Evolutionary conservation across 805 yeast genomes (phyloP), one percentile per base, ranked within the genome.

Genomic region (Saturnispora kantuleensis): DNA sequence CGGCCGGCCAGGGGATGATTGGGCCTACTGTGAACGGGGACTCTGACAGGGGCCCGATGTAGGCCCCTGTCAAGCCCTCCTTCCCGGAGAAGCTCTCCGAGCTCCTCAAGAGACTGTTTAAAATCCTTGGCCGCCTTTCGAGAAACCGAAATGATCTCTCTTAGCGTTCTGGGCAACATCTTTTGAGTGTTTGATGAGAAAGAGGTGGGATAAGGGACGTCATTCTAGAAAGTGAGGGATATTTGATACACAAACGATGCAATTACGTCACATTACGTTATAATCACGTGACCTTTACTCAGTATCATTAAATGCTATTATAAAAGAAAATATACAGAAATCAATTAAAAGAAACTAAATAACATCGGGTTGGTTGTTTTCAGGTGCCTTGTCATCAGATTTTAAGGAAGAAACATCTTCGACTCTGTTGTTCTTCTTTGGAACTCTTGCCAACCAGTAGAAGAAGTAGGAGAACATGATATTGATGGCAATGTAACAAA

Each of bases 361-460:
- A 31, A 42, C 49, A 21, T 51, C 54, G 7, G 54, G 47, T 17
- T 41, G 42, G 16, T 48, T 40, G 15, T 17, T 26, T 8, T 9
- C 45, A 3, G 55, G 53, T 4, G 35, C 34, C 11, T 44, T 41
- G 40, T 51, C 52, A 12, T 31, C 40, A 21, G 56, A 52, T 44
- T 54, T 52, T 32, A 54, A 48, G 5, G 52, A 30, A 10, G 56
- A 46, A 33, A 54, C 49, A 42, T 54, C 56, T 39, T 60, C 41
- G 35, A 63, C 65, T 48, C 66, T 60, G 42, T 57, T 58, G 31
- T 59, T 46, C 50, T 71, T 74, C 72, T 81, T 81, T 45, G 93
- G 93, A 49, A 83, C 90, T 70, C 93, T 76, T 10, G 79, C 76
- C 26, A 76, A 57, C 81, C 84, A 73, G 56, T 73, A 73, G 46